Evolutionary conservation across 495 filamentous ascomycete genomes (phyloP).

Genomic region (Penicillium lagena): DNA sequence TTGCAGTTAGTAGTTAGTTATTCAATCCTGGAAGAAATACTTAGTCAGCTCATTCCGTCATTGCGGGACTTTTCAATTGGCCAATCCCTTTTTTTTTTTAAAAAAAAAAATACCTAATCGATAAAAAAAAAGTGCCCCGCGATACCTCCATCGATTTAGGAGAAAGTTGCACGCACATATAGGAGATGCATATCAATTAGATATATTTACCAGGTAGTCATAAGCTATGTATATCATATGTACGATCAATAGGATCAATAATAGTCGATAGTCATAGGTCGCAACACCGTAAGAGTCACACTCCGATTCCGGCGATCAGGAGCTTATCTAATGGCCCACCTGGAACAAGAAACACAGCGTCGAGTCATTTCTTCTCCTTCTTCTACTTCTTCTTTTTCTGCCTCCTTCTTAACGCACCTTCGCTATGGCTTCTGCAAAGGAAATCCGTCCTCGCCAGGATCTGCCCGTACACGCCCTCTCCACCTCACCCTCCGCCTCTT

Average conservation of each 20-base stretch:
- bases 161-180: too few species aligned
- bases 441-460: slow-evolving; percentile 29
- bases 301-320: slow-evolving; percentile 22
- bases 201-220: too few species aligned
- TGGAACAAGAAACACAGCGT: slow-evolving; percentile 3
- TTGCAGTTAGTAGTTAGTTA: too few species aligned
- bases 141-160: slow-evolving; percentile 3
- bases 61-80: background rate
- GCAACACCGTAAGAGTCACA: background rate
- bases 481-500: slow-evolving; percentile 57
- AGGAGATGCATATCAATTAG: too few species aligned
- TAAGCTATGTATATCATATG: background rate
- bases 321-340: slow-evolving; percentile 18
- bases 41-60: background rate
- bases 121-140: slow-evolving; percentile 15
- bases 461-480: slow-evolving; percentile 40
- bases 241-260: too few species aligned
- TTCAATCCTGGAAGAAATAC: too few species aligned
- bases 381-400: background rate
- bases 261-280: too few species aligned
- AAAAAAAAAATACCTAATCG: background rate
- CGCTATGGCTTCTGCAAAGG: slow-evolving; percentile 18
- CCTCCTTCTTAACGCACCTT: background rate
- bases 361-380: background rate
- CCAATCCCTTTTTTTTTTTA: background rate